Conservation (phyloP, 2,329 filamentous ascomycete species). For the Alternaria alternata region DNA sequence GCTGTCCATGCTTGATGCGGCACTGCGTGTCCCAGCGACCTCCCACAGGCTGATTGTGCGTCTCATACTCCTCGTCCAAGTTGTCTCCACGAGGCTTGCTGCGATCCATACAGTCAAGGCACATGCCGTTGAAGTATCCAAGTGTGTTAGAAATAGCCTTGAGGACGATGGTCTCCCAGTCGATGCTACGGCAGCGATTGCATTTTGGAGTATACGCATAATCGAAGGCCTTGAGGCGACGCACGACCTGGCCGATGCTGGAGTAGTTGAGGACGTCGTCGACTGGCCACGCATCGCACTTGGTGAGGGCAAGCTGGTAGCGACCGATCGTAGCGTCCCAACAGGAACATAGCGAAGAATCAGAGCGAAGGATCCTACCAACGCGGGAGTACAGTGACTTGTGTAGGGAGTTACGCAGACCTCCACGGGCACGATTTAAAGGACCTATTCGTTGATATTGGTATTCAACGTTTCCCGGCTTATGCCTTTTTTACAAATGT, state of each 20-base stretch:
- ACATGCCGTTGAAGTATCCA: conserved; percentile 42
- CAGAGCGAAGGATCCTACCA: conserved; percentile 17
- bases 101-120: conserved; percentile 42
- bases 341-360: conserved; percentile 16
- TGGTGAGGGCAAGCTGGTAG: conserved; percentile 23
- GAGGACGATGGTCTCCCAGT: conserved; percentile 15
- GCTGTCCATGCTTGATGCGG: conserved; percentile 36
- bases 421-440: conserved; percentile 28
- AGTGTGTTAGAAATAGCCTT: conserved; percentile 8
- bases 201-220: conserved; percentile 19
- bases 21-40: conserved; percentile 34
- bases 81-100: conserved; percentile 17
- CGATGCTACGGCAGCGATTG: conserved; percentile 14
- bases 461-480: not conserved
- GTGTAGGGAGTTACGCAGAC: conserved; percentile 24
- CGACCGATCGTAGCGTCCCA: conserved; percentile 25
- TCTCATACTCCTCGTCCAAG: conserved; percentile 34
- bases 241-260: conserved; percentile 18
- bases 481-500: not conserved
- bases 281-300: conserved; percentile 25
- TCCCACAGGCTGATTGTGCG: conserved; percentile 17
- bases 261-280: conserved; percentile 23
- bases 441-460: conserved; percentile 20
- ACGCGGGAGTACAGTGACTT: conserved; percentile 23
- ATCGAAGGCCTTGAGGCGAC: conserved; percentile 22